Conservation (phyloP, 2,329 filamentous ascomycete genomes). For the Niveomyces coronatus region DNA sequence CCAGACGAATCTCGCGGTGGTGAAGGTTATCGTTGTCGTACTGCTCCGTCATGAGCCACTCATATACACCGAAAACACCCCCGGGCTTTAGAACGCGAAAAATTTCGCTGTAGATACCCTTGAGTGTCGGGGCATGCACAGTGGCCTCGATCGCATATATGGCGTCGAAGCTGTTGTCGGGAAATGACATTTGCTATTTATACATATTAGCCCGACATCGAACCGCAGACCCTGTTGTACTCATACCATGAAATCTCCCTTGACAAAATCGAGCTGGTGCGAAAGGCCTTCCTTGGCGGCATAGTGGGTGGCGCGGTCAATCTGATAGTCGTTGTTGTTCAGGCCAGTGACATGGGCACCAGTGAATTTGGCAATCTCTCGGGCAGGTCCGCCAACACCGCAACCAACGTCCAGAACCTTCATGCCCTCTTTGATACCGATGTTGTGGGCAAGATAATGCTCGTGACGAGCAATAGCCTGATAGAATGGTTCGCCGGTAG, state of each 20-base stretch:
- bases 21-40: conserved; percentile 77
- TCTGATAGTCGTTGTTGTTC: conserved; percentile 99
- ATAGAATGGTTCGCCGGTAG: conserved; percentile 73
- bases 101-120: conserved; percentile 85
- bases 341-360: conserved; percentile 81
- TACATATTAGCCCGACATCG: not conserved
- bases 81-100: conserved; percentile 90
- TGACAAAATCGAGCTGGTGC: conserved; percentile 73
- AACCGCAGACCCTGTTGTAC: conserved; percentile 15
- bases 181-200: conserved; percentile 71
- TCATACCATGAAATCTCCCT: conserved; percentile 98
- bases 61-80: conserved; percentile 86
- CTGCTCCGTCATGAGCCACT: conserved; percentile 94
- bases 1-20: conserved; percentile 78
- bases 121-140: conserved; percentile 76
- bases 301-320: conserved; percentile 82
- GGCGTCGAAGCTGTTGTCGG: conserved; percentile 78
- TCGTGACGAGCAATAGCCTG: conserved; percentile 94
- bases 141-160: conserved; percentile 95
- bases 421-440: conserved; percentile 77
- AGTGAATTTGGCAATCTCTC: conserved; percentile 94
- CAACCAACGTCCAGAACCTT: conserved; percentile 93
- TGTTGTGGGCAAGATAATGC: conserved; percentile 89
- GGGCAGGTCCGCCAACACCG: conserved; percentile 88
- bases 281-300: conserved; percentile 71